Percentiles rank a stretch among this genome's conserved stretches.
phyloP scores from a whole-genome alignment of 2,329 filamentous ascomycete genomes.

The Diaporthe batatas region DNA sequence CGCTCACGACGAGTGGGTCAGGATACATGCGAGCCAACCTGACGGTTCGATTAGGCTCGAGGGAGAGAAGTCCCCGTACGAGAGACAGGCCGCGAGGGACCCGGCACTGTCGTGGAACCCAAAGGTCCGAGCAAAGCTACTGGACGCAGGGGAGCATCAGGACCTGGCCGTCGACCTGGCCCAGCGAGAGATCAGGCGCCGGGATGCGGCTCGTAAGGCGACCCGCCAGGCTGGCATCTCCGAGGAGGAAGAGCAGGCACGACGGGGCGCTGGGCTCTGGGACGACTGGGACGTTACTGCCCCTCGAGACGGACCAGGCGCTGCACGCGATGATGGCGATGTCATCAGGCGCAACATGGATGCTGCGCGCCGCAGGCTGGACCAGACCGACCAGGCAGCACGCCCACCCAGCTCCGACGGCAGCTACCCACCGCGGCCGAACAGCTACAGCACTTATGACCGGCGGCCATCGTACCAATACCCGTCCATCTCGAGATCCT shows the following conservation, averaged over 20 bases:
- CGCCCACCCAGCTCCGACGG: slow-evolving; percentile 36
- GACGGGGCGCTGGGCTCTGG: slow-evolving; percentile 62
- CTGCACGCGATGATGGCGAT: slow-evolving; percentile 55
- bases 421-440: slow-evolving; percentile 8
- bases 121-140: slow-evolving; percentile 63
- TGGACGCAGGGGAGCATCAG: slow-evolving; percentile 79
- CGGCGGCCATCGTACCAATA: slow-evolving; percentile 62
- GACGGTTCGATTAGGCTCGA: slow-evolving; percentile 43
- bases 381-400: slow-evolving; percentile 51
- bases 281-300: slow-evolving; percentile 56
- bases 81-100: slow-evolving; percentile 67
- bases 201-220: slow-evolving; percentile 72
- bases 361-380: slow-evolving; percentile 61
- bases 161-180: slow-evolving; percentile 84
- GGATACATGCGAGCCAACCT: slow-evolving; percentile 60
- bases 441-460: slow-evolving; percentile 27
- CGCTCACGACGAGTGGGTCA: slow-evolving; percentile 77
- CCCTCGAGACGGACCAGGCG: slow-evolving; percentile 37
- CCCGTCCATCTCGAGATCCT: slow-evolving; percentile 67
- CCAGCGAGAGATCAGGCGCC: slow-evolving; percentile 76
- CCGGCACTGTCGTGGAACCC: slow-evolving; percentile 66
- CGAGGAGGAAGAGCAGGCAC: slow-evolving; percentile 68
- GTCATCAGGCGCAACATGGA: slow-evolving; percentile 67
- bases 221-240: slow-evolving; percentile 70
- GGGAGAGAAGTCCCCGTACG: slow-evolving; percentile 53